phyloP scores from a whole-genome alignment of 129 eudicot genomes.

The Ambrosia artemisiifolia region DNA sequence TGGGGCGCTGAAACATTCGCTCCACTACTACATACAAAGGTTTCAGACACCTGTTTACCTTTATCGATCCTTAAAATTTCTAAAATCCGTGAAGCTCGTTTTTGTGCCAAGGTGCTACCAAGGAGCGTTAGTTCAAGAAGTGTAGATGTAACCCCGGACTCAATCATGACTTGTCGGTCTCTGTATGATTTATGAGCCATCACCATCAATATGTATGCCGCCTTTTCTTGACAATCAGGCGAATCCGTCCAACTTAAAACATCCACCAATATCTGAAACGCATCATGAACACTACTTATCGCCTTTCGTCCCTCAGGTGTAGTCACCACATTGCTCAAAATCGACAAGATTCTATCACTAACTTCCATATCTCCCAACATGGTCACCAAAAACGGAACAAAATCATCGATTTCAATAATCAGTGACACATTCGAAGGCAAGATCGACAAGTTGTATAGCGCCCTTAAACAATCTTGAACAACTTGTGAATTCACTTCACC shows the following conservation, averaged over 20 bases:
- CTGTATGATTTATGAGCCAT: conserved; percentile 86
- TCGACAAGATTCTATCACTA: conserved; percentile 70
- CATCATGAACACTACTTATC: conserved; percentile 46
- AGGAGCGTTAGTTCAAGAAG: conserved; percentile 81
- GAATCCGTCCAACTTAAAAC: conserved; percentile 81
- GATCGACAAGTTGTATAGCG: conserved; percentile 74
- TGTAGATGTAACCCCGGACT: conserved; percentile 70
- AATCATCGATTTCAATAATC: conserved; percentile 53
- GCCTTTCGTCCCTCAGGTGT: conserved; percentile 68
- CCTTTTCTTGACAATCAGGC: conserved; percentile 79
- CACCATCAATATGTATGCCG: conserved; percentile 75
- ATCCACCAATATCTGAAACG: conserved; percentile 57
- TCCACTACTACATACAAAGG: conserved; percentile 26
- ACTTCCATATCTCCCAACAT: conserved; percentile 69
- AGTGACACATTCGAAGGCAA: conserved; percentile 47
- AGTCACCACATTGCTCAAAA: conserved; percentile 68
- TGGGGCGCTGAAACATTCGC: conserved; percentile 65
- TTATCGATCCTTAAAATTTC: conserved; percentile 70
- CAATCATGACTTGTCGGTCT: conserved; percentile 76
- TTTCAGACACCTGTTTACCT: conserved; percentile 76
- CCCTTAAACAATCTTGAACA: conserved; percentile 65
- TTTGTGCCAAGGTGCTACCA: conserved; percentile 89
- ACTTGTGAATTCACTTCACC: conserved; percentile 43
- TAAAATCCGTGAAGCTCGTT: conserved; percentile 86
- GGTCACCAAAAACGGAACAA: conserved; percentile 44